A percentile compares a stretch with the other conserved stretches of the same genome.
Conservation (phyloP, 805 yeast species). For the Ogataea methanolica region DNA sequence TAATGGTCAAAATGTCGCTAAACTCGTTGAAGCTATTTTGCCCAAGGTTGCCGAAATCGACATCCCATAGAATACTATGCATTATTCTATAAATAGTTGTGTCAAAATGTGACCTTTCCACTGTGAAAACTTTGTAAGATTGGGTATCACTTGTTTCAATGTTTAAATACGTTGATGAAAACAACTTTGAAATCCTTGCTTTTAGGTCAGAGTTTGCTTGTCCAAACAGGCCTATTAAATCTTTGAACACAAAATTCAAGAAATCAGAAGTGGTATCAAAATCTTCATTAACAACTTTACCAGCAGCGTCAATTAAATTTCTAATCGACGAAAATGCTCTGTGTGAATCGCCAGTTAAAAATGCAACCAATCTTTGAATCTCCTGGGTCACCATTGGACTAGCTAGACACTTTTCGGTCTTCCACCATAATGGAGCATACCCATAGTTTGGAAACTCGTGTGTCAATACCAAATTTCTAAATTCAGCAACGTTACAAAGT, state of each 20-base stretch:
- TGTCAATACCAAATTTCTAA: constrained; percentile 28
- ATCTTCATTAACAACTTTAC: constrained; percentile 23
- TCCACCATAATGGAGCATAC: constrained; percentile 38
- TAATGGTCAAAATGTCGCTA: constrained; percentile 32
- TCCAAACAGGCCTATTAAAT: constrained; percentile 18
- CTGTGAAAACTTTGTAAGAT: constrained; percentile 27
- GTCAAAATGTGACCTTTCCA: constrained; percentile 29
- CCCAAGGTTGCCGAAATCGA: constrained; percentile 20
- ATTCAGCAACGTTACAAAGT: constrained; percentile 32
- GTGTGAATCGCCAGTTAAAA: constrained; percentile 30
- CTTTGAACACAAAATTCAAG: constrained; percentile 17
- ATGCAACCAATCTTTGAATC: constrained; percentile 35
- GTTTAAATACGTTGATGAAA: constrained; percentile 9
- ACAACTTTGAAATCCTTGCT: constrained; percentile 11
- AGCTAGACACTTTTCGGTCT: constrained; percentile 22
- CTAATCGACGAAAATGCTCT: constrained; percentile 36
- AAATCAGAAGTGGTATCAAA: constrained; percentile 27
- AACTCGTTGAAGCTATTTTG: constrained; percentile 19
- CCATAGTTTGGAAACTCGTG: constrained; percentile 33
- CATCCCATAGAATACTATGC: constrained; percentile 30
- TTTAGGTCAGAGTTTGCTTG: constrained; percentile 8
- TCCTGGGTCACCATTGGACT: constrained; percentile 31
- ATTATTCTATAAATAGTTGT: constrained; percentile 30
- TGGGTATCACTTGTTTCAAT: constrained; percentile 12
- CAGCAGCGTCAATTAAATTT: constrained; percentile 28